Percentiles rank a stretch among this genome's conserved stretches.
Conservation (phyloP, 2,329 filamentous ascomycete species). For the Monilinia fructicola region DNA sequence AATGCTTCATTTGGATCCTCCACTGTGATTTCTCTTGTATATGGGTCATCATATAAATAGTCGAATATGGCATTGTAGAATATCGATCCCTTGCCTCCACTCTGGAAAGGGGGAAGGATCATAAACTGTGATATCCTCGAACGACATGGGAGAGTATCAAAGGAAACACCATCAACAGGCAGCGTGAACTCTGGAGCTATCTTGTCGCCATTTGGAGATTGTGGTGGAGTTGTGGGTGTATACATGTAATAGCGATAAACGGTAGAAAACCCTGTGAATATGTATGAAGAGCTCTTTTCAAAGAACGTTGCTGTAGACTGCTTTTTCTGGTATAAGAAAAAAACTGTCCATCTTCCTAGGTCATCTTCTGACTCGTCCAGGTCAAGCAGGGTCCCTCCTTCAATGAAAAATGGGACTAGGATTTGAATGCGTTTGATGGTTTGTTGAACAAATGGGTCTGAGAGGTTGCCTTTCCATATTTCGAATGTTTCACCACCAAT, state of each 20-base stretch:
- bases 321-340: conserved; percentile 74
- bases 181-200: conserved; percentile 47
- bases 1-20: conserved; percentile 92
- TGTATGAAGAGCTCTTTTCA: conserved; percentile 59
- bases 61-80: conserved; percentile 81
- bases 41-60: conserved; percentile 61
- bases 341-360: conserved; percentile 84
- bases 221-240: conserved; percentile 48
- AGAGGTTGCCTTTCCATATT: conserved; percentile 77
- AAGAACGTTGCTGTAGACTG: conserved; percentile 39
- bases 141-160: conserved; percentile 68
- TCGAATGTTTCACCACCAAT: conserved; percentile 68
- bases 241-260: conserved; percentile 82
- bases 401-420: conserved; percentile 82
- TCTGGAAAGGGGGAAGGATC: conserved; percentile 84
- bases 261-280: conserved; percentile 85
- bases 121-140: conserved; percentile 91
- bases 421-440: conserved; percentile 81
- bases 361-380: conserved; percentile 69
- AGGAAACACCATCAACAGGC: conserved; percentile 39
- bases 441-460: conserved; percentile 66
- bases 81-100: conserved; percentile 71
- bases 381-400: conserved; percentile 77
- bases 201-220: conserved; percentile 41
- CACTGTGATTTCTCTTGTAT: conserved; percentile 78